Conservation (phyloP, 129 eudicot species). For the Chrysanthemum makinoi region DNA sequence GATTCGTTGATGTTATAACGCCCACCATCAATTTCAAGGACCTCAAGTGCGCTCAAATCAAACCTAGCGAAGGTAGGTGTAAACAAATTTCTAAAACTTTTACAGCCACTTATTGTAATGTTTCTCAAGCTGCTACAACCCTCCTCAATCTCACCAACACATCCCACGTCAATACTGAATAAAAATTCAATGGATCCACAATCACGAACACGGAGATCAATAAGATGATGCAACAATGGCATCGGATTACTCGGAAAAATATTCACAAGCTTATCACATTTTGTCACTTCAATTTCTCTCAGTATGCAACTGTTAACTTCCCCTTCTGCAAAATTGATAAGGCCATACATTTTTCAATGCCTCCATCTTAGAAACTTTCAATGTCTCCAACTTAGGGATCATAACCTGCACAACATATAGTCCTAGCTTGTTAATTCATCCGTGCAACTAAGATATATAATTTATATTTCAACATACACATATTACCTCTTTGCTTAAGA, state of each 20-base stretch:
- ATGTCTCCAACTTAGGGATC: background rate
- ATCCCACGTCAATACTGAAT: background rate
- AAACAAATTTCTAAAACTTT: background rate
- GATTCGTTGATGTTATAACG: background rate
- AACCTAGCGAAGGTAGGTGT: background rate
- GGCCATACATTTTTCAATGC: too few species aligned
- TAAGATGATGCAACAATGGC: background rate
- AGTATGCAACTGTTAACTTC: too few species aligned
- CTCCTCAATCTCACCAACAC: background rate
- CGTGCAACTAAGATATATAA: too few species aligned
- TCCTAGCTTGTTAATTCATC: too few species aligned
- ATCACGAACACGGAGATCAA: background rate
- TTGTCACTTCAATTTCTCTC: too few species aligned
- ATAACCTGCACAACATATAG: background rate
- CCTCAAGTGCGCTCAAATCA: background rate
- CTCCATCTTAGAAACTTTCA: background rate
- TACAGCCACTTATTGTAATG: too few species aligned
- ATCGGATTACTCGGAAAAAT: conserved; percentile 5
- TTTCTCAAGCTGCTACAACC: background rate
- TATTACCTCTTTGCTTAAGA: background rate
- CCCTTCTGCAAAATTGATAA: too few species aligned
- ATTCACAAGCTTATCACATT: conserved; percentile 1
- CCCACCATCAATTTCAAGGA: background rate
- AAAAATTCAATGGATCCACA: conserved; percentile 3
- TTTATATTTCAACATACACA: background rate